phyloP scores from a whole-genome alignment of 2,329 filamentous ascomycete species.

The Diaporthe eres region DNA sequence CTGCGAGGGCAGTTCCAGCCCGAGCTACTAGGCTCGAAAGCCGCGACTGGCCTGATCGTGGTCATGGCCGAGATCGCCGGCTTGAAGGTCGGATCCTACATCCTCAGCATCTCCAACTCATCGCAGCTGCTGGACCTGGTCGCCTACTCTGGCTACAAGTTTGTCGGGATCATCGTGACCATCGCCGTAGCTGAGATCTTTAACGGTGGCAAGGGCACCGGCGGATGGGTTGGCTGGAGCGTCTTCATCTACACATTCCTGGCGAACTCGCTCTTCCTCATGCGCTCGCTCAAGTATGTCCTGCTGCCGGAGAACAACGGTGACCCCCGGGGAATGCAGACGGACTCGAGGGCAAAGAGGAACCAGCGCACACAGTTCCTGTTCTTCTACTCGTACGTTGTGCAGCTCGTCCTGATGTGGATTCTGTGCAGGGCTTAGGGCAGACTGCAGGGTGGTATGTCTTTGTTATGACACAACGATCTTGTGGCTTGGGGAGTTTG shows the following conservation, averaged over 20 bases:
- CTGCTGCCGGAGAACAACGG: constrained; percentile 86
- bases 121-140: constrained; percentile 94
- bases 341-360: constrained; percentile 86
- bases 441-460: no score
- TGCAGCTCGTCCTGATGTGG: constrained; percentile 98
- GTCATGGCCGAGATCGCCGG: constrained; percentile 91
- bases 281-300: constrained; percentile 96
- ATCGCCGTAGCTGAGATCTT: constrained; percentile 83
- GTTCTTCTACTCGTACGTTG: constrained; percentile 93
- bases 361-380: constrained; percentile 92
- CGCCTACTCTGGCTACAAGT: constrained; percentile 98
- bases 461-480: constrained; percentile 11
- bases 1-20: constrained; percentile 93
- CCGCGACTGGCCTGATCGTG: constrained; percentile 85
- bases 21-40: constrained; percentile 91
- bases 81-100: constrained; percentile 92
- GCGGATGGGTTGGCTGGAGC: constrained; percentile 89
- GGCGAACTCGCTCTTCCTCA: constrained; percentile 94
- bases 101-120: constrained; percentile 93
- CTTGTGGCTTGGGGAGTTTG: constrained; percentile 31
- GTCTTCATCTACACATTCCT: constrained; percentile 93
- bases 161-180: constrained; percentile 95
- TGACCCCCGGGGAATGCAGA: constrained; percentile 73
- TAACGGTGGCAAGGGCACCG: constrained; percentile 84
- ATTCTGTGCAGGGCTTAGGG: constrained; percentile 64